Conservation (phyloP, 2,329 filamentous ascomycete genomes). For the Bipolaris gigantea region DNA sequence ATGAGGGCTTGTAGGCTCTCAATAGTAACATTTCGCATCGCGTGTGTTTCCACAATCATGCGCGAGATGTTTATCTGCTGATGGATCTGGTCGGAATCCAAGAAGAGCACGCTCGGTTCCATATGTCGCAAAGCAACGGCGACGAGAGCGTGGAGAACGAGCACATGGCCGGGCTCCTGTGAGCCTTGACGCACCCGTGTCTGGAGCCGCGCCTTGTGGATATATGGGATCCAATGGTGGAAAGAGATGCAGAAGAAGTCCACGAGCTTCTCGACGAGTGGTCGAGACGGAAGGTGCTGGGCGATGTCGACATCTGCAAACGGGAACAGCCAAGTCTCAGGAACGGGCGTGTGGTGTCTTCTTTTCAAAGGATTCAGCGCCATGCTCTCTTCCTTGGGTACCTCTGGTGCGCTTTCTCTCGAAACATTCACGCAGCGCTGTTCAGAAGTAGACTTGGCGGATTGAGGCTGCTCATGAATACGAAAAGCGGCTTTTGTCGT, state of each 20-base stretch:
- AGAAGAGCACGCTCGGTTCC: slow-evolving; percentile 23
- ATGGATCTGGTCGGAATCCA: slow-evolving; percentile 32
- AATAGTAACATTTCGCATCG: slow-evolving; percentile 30
- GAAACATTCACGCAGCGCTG: not conserved
- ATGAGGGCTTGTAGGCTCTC: slow-evolving; percentile 37
- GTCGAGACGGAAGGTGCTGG: slow-evolving; percentile 31
- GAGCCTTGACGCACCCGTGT: slow-evolving; percentile 23
- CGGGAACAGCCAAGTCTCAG: slow-evolving; percentile 22
- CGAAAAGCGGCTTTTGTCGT: slow-evolving; percentile 1
- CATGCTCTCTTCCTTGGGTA: not conserved
- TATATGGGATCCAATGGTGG: slow-evolving; percentile 42
- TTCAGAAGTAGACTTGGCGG: not conserved
- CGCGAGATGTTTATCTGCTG: slow-evolving; percentile 32
- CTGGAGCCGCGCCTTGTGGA: slow-evolving; percentile 37
- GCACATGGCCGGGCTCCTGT: slow-evolving; percentile 19
- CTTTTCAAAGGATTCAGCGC: slow-evolving; percentile 28
- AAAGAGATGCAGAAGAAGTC: slow-evolving; percentile 39
- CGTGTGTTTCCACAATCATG: slow-evolving; percentile 36
- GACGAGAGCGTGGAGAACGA: slow-evolving; percentile 37
- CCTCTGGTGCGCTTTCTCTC: not conserved
- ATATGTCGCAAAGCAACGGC: slow-evolving; percentile 36
- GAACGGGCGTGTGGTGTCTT: slow-evolving; percentile 21
- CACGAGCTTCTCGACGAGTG: slow-evolving; percentile 29
- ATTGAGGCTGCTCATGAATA: slow-evolving; percentile 2
- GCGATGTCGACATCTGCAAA: slow-evolving; percentile 28